Base-by-base conservation (phyloP, 2,329 filamentous ascomycete genomes). In the Tympanopsis confertula region DNA sequence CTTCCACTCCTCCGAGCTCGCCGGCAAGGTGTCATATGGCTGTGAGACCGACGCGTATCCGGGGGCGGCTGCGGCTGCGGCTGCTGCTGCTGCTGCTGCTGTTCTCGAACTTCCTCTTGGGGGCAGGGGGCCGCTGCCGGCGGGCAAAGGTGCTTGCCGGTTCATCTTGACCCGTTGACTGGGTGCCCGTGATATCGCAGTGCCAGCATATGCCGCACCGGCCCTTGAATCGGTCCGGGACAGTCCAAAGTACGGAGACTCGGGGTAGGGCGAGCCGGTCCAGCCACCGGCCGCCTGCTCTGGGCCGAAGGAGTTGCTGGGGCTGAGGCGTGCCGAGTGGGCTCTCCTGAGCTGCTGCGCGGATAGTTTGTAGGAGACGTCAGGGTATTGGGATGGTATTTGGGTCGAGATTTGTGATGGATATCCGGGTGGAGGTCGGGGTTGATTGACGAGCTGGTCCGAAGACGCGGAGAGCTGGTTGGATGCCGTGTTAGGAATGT, bases 1-100 rank as follows among this genome's bases (percentile, higher is more conserved):
- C 59, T 94, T 86, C 91, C 91, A 96, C 45, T 96, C 89, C 49
- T 95, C 89, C 48, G 78, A 88, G 50, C 81, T 86, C 1, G 60
- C 57, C 1, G 66, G 62, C 17, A 63, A 51, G 3, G 60, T 54
- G 18, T 59, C 46, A 18, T 72, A 68, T 10, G 60, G 53, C 2
- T 54, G 56, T n/a, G 51, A 47, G 44, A 41, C 15, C 47, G 46
- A 35, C 50, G 44, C 37, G 48, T 43, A 44, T 13, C 5, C 14
- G 35, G 18, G 39, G 20, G 37, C 64, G 53, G 18, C 60, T 58
- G n/a, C 60, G 52, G 26, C 63, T 57, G 2, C 65, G 53, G 32
- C 55, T 56, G 46, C 71, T 71, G 19, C 71, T 71, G 44, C 74
- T 70, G 28, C 69, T 72, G 57, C 82, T 73, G 33, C 82, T 77